A percentile compares a stretch with the other conserved stretches of the same genome.
phyloP scores from a whole-genome alignment of 1,139 yeast species.

The Yamadazyma trypodendri region DNA sequence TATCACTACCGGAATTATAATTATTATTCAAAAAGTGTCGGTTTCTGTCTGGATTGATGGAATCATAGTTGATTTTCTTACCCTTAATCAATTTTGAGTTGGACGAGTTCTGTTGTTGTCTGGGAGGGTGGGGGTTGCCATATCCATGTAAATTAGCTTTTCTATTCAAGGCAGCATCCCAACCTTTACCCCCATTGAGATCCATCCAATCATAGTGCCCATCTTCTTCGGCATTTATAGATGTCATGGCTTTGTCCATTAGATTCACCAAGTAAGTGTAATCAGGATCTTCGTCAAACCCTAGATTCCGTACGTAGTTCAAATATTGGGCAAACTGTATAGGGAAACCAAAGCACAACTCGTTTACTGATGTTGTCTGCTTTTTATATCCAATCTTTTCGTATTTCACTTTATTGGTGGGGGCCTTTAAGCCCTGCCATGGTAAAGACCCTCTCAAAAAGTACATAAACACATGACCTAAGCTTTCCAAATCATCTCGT shows the following conservation, averaged over 20 bases:
- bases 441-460: slow-evolving; percentile 62
- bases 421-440: slow-evolving; percentile 64
- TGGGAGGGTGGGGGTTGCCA: slow-evolving; percentile 68
- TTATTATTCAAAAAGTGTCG: slow-evolving; percentile 16
- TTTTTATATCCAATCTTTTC: slow-evolving; percentile 82
- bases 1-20: slow-evolving; percentile 10
- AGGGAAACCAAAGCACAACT: slow-evolving; percentile 68
- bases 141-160: slow-evolving; percentile 82
- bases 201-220: slow-evolving; percentile 86
- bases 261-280: slow-evolving; percentile 49
- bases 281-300: slow-evolving; percentile 78
- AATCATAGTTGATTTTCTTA: slow-evolving; percentile 23
- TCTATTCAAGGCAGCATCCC: slow-evolving; percentile 77
- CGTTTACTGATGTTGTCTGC: slow-evolving; percentile 66
- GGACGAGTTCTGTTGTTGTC: slow-evolving; percentile 13
- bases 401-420: slow-evolving; percentile 77
- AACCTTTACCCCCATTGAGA: slow-evolving; percentile 74
- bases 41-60: slow-evolving; percentile 24
- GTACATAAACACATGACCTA: slow-evolving; percentile 66
- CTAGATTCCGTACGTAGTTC: slow-evolving; percentile 66
- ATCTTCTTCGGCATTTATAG: slow-evolving; percentile 42
- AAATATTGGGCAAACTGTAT: slow-evolving; percentile 77
- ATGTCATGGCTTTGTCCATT: slow-evolving; percentile 43
- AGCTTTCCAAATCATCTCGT: slow-evolving; percentile 60
- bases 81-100: slow-evolving; percentile 15